These are phyloP conservation scores for Citrus unshiu DNA, from an alignment of 345 rosid genomes.

Conservation along the genomic window DNA sequence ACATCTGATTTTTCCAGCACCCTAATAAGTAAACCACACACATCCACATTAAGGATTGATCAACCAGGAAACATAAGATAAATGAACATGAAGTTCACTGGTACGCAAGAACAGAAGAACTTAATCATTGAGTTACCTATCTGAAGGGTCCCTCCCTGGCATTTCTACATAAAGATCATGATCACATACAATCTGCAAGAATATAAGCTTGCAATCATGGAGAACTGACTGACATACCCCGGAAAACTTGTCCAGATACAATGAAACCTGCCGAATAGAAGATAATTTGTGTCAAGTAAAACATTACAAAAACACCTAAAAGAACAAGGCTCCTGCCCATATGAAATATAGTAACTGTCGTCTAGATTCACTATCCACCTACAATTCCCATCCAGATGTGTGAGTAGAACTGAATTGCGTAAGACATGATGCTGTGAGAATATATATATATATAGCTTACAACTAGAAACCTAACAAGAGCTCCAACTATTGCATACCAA, in stretches of 20 bases:
- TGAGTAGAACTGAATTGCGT: too few relatives aligned
- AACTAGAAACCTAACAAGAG: neutral
- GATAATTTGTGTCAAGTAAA: neutral
- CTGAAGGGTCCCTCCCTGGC: slow-evolving; percentile 99
- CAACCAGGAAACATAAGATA: neutral
- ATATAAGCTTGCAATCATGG: slow-evolving; percentile 96
- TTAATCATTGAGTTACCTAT: slow-evolving; percentile 50
- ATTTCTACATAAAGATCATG: slow-evolving; percentile 99
- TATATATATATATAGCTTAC: neutral
- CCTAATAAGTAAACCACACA: neutral
- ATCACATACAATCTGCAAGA: slow-evolving; percentile 92
- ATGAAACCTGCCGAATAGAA: slow-evolving; percentile 69
- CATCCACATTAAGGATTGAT: neutral
- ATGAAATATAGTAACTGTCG: neutral
- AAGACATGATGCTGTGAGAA: neutral
- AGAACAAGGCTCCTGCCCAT: neutral
- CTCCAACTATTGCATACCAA: neutral
- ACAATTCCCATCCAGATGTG: neutral
- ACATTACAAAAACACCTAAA: neutral
- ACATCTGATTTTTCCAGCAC: neutral
- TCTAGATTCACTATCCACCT: neutral
- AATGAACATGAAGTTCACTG: neutral
- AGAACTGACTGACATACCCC: slow-evolving; percentile 94
- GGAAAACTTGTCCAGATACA: slow-evolving; percentile 97
- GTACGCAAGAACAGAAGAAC: neutral